phyloP scores from a whole-genome alignment of 2,329 filamentous ascomycete species.

The Penicillium carneum region DNA sequence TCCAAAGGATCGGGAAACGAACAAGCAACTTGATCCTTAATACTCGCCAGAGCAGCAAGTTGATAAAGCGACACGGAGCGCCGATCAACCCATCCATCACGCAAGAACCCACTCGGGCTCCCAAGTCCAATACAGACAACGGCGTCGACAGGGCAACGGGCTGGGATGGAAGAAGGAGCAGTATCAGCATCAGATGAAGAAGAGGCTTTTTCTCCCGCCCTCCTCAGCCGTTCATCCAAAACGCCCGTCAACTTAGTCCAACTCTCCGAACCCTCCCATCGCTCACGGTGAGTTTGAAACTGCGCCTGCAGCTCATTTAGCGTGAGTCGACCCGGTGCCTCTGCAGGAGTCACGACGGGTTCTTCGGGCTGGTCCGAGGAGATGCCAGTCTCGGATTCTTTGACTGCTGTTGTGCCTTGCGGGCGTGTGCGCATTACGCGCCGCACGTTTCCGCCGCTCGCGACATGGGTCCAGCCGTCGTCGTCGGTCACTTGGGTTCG shows the following conservation, averaged over 20 bases:
- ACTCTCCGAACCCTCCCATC: slow-evolving; percentile 42
- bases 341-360: slow-evolving; percentile 42
- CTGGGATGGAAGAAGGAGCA: not conserved
- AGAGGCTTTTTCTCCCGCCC: not conserved
- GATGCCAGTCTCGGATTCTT: slow-evolving; percentile 1
- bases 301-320: slow-evolving; percentile 43
- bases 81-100: slow-evolving; percentile 54
- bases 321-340: slow-evolving; percentile 46
- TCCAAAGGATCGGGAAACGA: slow-evolving; percentile 14
- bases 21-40: slow-evolving; percentile 40
- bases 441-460: slow-evolving; percentile 41
- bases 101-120: slow-evolving; percentile 52
- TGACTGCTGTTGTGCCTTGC: not conserved
- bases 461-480: slow-evolving; percentile 56
- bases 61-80: slow-evolving; percentile 52
- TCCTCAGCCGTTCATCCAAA: slow-evolving; percentile 13
- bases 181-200: not conserved
- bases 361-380: slow-evolving; percentile 11
- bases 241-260: slow-evolving; percentile 35
- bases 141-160: slow-evolving; percentile 29
- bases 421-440: slow-evolving; percentile 32
- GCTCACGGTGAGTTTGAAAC: slow-evolving; percentile 38
- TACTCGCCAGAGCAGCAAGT: slow-evolving; percentile 47
- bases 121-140: slow-evolving; percentile 53
- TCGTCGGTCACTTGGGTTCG: slow-evolving; percentile 49